Evolutionary conservation across 2,329 filamentous ascomycete species (phyloP).

Genomic region (Tolypocladium tropicale): DNA sequence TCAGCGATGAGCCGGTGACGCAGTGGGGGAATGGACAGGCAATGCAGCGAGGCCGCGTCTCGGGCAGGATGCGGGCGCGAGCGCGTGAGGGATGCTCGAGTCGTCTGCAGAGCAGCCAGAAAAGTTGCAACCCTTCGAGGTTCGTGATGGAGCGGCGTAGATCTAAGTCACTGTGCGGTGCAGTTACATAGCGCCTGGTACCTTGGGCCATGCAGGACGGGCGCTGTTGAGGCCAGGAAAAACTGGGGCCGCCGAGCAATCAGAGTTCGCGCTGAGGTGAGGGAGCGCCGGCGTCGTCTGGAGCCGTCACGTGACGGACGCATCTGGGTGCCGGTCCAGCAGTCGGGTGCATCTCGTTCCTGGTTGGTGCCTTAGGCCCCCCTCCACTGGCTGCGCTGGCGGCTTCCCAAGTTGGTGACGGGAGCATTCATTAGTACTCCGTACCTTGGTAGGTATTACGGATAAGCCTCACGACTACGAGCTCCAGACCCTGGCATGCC

Average conservation of each 20-base stretch:
- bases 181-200: conserved; percentile 21
- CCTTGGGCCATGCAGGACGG: conserved; percentile 18
- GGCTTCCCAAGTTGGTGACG: too few relatives aligned
- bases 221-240: conserved; percentile 10
- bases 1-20: conserved; percentile 30
- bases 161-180: conserved; percentile 23
- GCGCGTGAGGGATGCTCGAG: conserved; percentile 1
- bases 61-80: background rate
- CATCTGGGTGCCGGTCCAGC: too few relatives aligned
- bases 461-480: too few relatives aligned
- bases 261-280: conserved; percentile 1
- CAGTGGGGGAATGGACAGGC: conserved; percentile 13
- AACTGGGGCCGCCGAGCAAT: conserved; percentile 5
- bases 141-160: conserved; percentile 2
- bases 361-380: background rate
- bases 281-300: background rate
- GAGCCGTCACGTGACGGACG: background rate
- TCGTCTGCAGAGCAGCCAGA: background rate
- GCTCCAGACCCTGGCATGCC: too few relatives aligned
- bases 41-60: background rate
- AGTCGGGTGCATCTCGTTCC: background rate
- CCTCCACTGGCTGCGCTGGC: background rate
- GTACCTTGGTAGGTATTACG: too few relatives aligned
- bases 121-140: background rate
- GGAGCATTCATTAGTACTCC: too few relatives aligned